A percentile compares a stretch with the other conserved stretches of the same genome.
phyloP scores from a whole-genome alignment of 441 rosid species.

The Arabidopsis hybrid region DNA sequence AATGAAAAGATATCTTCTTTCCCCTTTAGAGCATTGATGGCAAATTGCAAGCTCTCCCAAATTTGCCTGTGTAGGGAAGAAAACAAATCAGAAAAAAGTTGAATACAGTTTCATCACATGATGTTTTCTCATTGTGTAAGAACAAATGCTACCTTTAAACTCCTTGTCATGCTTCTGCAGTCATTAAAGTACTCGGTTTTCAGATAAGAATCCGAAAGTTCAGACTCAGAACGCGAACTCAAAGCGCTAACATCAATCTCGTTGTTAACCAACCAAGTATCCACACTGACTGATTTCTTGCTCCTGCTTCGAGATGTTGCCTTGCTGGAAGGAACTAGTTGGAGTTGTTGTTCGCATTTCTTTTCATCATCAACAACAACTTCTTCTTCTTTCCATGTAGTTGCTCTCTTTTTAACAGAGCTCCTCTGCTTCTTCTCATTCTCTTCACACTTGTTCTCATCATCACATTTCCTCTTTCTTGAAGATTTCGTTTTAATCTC shows the following conservation, averaged over 20 bases:
- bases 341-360: slow-evolving; percentile 14
- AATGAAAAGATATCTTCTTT: slow-evolving; percentile 65
- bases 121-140: slow-evolving; percentile 5
- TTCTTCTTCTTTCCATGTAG: slow-evolving; percentile 10
- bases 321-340: slow-evolving; percentile 10
- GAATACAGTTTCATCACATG: not conserved
- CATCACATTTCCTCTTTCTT: slow-evolving; percentile 27
- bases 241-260: slow-evolving; percentile 16
- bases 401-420: slow-evolving; percentile 29
- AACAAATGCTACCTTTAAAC: slow-evolving; percentile 35
- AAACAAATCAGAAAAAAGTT: not conserved
- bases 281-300: not conserved
- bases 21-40: slow-evolving; percentile 83
- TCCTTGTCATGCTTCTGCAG: slow-evolving; percentile 43
- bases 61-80: slow-evolving; percentile 44
- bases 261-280: not conserved
- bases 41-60: slow-evolving; percentile 55
- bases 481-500: slow-evolving; percentile 16
- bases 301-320: slow-evolving; percentile 4
- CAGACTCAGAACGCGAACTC: slow-evolving; percentile 33
- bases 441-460: not conserved
- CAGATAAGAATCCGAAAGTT: slow-evolving; percentile 20
- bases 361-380: not conserved
- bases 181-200: slow-evolving; percentile 11
- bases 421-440: slow-evolving; percentile 32